phyloP scores from a whole-genome alignment of 192 early-diverging fungal species.

The Thamnidium elegans region DNA sequence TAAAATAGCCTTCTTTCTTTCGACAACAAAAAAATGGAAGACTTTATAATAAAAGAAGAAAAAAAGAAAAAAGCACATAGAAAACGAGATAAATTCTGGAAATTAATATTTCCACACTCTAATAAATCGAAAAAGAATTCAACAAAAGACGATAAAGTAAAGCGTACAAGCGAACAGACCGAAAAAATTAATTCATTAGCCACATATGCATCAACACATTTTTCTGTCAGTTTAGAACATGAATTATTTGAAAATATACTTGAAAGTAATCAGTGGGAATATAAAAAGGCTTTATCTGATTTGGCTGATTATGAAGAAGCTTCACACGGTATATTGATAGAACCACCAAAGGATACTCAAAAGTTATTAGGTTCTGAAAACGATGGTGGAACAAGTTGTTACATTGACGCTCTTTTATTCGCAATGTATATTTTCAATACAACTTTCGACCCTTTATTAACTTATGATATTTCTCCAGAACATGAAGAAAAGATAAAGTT shows the following conservation, averaged over 20 bases:
- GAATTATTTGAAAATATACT: conserved; percentile 20
- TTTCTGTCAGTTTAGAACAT: conserved; percentile 4
- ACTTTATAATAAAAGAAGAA: background rate
- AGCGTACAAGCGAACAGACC: conserved; percentile 2
- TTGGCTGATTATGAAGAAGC: conserved; percentile 34
- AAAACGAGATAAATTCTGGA: conserved; percentile 11
- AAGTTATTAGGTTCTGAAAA: conserved; percentile 56
- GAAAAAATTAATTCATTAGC: conserved; percentile 1
- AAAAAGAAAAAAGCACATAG: background rate
- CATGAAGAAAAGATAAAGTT: conserved; percentile 36
- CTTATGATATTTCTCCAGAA: conserved; percentile 31
- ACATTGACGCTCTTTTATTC: conserved; percentile 63
- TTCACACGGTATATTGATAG: conserved; percentile 31
- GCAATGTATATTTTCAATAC: conserved; percentile 63
- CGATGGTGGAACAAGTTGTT: conserved; percentile 60
- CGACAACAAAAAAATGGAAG: background rate
- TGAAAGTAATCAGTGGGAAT: conserved; percentile 35
- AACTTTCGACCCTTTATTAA: conserved; percentile 52
- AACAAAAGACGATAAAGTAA: background rate
- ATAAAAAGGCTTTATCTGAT: conserved; percentile 19
- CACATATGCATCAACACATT: conserved; percentile 1
- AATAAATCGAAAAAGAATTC: background rate
- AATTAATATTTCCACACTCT: conserved; percentile 1
- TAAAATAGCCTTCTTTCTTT: background rate
- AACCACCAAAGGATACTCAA: background rate